A percentile compares a stretch with the other conserved stretches of the same genome.
These are phyloP conservation scores for Luvunga scandens DNA, from an alignment of 345 rosid species.

Conservation along the genomic window DNA sequence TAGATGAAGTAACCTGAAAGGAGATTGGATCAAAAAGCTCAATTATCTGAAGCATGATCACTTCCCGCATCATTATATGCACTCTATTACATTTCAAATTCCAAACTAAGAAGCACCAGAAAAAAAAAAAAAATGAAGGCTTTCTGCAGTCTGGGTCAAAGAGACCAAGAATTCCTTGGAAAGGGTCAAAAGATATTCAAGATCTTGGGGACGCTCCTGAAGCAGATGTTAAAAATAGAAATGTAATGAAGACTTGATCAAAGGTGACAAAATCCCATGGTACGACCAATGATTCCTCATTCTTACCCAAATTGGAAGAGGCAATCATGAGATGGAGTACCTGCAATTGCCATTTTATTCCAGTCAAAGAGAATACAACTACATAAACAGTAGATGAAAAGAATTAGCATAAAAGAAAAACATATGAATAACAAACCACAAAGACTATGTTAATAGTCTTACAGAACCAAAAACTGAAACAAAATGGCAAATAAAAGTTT, in stretches of 20 bases:
- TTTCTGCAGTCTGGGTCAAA: background rate
- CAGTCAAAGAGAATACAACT: background rate
- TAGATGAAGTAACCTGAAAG: slow-evolving; percentile 37
- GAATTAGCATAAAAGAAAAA: background rate
- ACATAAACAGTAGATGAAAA: background rate
- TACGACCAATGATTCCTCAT: background rate
- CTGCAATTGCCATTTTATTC: slow-evolving; percentile 25
- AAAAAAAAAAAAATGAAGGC: background rate
- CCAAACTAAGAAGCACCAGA: background rate
- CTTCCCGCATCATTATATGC: background rate
- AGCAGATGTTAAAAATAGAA: background rate
- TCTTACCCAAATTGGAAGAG: slow-evolving; percentile 43
- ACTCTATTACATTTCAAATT: background rate
- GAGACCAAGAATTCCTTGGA: background rate
- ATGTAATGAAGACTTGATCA: background rate
- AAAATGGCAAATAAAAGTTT: background rate
- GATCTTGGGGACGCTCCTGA: background rate
- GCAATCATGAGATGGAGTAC: slow-evolving; percentile 43
- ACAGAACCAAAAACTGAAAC: background rate
- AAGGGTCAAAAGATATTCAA: background rate
- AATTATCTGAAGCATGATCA: background rate
- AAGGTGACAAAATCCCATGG: background rate
- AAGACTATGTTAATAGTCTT: background rate
- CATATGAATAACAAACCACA: background rate
- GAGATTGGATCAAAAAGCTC: background rate